Conservation (phyloP, 1,284 basidiomycete genomes). For the Athelia sp. region DNA sequence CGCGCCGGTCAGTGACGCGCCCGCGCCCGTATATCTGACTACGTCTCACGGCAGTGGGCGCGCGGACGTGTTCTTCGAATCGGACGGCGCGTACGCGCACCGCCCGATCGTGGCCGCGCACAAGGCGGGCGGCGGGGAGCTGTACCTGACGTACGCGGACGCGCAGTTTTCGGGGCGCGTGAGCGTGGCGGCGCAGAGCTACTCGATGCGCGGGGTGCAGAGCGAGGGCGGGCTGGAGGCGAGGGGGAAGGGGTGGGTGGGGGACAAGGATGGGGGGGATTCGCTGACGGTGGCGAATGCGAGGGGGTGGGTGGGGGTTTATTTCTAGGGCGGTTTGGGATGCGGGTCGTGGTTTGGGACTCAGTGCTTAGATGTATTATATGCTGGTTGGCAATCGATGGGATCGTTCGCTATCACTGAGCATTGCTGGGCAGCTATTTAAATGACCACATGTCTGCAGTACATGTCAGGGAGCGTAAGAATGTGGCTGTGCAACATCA, state of each 20-base stretch:
- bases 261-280: constrained; percentile 42
- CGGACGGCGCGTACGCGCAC: constrained; percentile 31
- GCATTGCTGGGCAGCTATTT: no score
- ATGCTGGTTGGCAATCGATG: no score
- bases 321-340: no score
- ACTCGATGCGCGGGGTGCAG: constrained; percentile 31
- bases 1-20: constrained; percentile 23
- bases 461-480: no score
- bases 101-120: constrained; percentile 45
- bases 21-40: constrained; percentile 30
- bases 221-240: constrained; percentile 9
- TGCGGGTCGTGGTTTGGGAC: no score
- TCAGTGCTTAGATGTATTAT: no score
- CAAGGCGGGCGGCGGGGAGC: constrained; percentile 41
- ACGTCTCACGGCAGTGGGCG: constrained; percentile 48
- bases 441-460: no score
- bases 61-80: constrained; percentile 44
- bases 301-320: constrained; percentile 48
- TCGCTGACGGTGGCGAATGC: constrained; percentile 34
- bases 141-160: constrained; percentile 50
- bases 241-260: constrained; percentile 30
- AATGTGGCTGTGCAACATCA: no score
- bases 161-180: constrained; percentile 46
- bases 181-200: constrained; percentile 39
- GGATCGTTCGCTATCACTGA: no score